A percentile compares a stretch with the other conserved stretches of the same genome.
phyloP scores from a whole-genome alignment of 768 basidiomycete genomes.

The Collybiopsis confluens region DNA sequence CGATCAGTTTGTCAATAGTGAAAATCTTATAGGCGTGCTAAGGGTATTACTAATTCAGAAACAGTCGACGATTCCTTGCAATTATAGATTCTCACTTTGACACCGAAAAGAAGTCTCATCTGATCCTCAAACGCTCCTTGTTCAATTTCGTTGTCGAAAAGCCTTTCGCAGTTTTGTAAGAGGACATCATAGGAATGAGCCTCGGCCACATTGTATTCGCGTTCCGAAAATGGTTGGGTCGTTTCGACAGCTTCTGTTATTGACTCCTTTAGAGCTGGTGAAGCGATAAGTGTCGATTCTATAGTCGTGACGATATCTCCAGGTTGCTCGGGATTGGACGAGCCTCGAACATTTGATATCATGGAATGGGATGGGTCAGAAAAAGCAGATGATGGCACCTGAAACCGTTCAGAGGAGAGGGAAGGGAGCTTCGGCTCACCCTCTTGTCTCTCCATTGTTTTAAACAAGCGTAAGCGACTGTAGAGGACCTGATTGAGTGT shows the following conservation, averaged over 20 bases:
- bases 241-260: constrained; percentile 6
- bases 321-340: background rate
- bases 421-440: constrained; percentile 14
- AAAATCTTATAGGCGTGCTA: constrained; percentile 86
- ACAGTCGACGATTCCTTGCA: background rate
- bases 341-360: constrained; percentile 1
- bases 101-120: constrained; percentile 83
- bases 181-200: constrained; percentile 78
- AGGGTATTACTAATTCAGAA: background rate
- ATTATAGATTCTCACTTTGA: constrained; percentile 43
- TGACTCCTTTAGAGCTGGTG: constrained; percentile 16
- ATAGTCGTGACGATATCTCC: background rate
- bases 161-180: constrained; percentile 80
- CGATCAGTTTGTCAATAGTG: constrained; percentile 90
- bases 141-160: constrained; percentile 93
- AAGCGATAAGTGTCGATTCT: no score
- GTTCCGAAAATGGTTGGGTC: background rate
- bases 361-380: background rate
- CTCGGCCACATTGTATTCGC: constrained; percentile 39
- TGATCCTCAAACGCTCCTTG: constrained; percentile 86
- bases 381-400: constrained; percentile 8
- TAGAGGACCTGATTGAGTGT: constrained; percentile 62
- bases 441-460: constrained; percentile 43
- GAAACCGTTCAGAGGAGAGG: background rate
- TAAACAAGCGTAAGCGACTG: constrained; percentile 75